These are phyloP conservation scores for Oxyria digyna DNA, from an alignment of 148 eudicot species.

Conservation along the genomic window DNA sequence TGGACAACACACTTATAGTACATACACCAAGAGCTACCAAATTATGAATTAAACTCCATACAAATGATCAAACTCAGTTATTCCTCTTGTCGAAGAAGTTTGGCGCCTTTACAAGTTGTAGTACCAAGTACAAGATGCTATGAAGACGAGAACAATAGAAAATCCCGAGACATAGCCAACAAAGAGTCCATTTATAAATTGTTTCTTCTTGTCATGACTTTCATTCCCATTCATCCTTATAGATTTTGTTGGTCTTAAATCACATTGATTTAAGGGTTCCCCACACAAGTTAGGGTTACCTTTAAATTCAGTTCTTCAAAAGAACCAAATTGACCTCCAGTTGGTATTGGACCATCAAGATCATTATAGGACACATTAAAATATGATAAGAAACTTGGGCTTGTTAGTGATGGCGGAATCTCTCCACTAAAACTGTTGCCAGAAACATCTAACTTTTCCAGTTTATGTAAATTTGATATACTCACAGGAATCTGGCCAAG, in stretches of 20 bases:
- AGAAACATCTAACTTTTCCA: not conserved
- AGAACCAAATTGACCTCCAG: not conserved
- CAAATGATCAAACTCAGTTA: not conserved
- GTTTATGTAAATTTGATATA: not conserved
- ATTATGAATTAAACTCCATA: not conserved
- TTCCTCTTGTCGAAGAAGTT: not conserved
- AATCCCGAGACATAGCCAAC: conserved; percentile 1
- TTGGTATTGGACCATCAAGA: not conserved
- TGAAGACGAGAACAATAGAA: not conserved
- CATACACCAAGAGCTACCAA: not conserved
- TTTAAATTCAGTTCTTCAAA: not conserved
- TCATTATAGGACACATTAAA: not conserved
- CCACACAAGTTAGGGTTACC: not conserved
- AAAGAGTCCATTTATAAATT: not conserved
- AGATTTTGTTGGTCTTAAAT: not conserved
- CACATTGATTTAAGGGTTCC: not conserved
- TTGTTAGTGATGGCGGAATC: not conserved
- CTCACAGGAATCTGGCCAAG: not conserved
- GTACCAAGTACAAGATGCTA: not conserved
- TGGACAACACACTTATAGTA: not conserved
- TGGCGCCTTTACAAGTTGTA: not conserved
- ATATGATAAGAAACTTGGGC: not conserved
- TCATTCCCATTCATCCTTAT: not conserved
- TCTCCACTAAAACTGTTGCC: not conserved
- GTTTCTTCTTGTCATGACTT: not conserved